Conservation (phyloP, 345 rosid genomes). For the Brassica cretica region DNA sequence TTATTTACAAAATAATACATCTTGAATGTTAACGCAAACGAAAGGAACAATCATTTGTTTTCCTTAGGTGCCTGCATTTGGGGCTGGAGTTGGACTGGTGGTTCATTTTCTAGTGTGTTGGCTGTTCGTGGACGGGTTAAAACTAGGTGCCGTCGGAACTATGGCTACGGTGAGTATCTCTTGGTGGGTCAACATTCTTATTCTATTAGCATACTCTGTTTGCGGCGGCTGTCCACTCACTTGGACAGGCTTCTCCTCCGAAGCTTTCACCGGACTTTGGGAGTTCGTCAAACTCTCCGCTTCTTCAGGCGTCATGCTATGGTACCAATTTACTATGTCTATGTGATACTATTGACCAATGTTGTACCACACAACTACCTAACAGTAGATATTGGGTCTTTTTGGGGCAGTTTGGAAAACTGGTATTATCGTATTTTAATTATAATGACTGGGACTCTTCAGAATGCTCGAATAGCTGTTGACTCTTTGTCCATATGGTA, state of each 20-base stretch:
- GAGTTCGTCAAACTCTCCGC: constrained; percentile 6
- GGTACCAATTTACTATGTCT: background rate
- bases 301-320: constrained; percentile 1
- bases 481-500: constrained; percentile 92
- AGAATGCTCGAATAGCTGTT: constrained; percentile 77
- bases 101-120: background rate
- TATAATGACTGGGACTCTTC: constrained; percentile 78
- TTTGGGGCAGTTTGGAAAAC: constrained; percentile 60
- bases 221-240: constrained; percentile 8
- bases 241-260: background rate
- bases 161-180: background rate
- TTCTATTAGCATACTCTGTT: background rate
- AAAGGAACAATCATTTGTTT: background rate
- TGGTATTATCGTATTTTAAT: constrained; percentile 85
- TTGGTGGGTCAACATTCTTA: constrained; percentile 1
- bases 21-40: background rate
- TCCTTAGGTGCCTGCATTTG: constrained; percentile 6
- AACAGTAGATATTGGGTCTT: background rate
- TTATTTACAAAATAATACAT: background rate
- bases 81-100: background rate
- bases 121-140: constrained; percentile 5
- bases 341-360: background rate
- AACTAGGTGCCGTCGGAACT: constrained; percentile 2
- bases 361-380: background rate
- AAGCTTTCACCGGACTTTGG: constrained; percentile 11